Conservation (phyloP, 306 rosid species). For the Citrullus colocynthis region DNA sequence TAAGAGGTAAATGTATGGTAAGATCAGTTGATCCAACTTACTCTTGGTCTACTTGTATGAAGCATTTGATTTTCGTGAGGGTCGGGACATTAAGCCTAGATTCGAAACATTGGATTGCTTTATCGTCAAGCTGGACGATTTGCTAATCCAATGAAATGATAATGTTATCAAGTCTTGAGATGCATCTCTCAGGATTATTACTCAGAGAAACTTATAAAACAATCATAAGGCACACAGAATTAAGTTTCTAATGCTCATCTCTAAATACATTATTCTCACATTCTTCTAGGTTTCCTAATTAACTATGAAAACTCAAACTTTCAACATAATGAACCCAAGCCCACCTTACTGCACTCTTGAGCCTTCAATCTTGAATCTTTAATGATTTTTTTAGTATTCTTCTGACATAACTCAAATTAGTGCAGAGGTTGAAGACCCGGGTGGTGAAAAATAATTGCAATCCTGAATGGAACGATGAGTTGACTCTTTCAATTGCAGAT, state of each 20-base stretch:
- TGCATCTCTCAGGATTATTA: not conserved
- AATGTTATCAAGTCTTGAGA: not conserved
- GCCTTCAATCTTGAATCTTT: not conserved
- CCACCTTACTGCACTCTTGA: not conserved
- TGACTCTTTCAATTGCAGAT: constrained; percentile 47
- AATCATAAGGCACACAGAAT: not conserved
- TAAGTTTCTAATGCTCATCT: not conserved
- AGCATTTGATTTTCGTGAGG: not conserved
- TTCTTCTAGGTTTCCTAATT: not conserved
- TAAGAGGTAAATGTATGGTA: not conserved
- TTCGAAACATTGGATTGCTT: not conserved
- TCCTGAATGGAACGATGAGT: constrained; percentile 75
- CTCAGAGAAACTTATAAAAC: not conserved
- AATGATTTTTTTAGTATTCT: not conserved
- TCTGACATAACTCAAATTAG: not conserved
- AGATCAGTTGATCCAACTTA: not conserved
- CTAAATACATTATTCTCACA: not conserved
- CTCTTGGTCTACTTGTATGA: not conserved
- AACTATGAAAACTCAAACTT: not conserved
- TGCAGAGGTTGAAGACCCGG: constrained; percentile 58
- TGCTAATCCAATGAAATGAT: not conserved
- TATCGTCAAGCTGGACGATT: not conserved
- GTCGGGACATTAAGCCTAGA: not conserved
- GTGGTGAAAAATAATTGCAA: constrained; percentile 46
- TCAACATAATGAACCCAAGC: not conserved